Evolutionary conservation across 139 green algal species (phyloP), one percentile per base, ranked within the genome.

Genomic region (Zygnema circumcarinatum): DNA sequence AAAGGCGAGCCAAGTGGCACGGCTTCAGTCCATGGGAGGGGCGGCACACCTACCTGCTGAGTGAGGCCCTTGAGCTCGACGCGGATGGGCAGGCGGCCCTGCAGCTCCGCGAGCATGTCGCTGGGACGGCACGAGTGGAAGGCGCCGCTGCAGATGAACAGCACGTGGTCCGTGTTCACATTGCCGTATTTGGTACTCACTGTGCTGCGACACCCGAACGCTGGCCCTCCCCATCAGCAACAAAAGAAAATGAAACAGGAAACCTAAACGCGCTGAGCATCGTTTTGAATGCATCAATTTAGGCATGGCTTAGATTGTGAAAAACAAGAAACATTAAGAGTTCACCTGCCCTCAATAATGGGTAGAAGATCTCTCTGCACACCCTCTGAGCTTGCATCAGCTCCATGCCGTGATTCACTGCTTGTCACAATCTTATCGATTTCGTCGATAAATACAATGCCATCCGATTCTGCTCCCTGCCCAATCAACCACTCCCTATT

Each of bases 401-500:
- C 88, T 2, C 93, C 93, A 81, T 95, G 94, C 67, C 94, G 68
- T 25, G 86, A 36, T 52, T 96, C 94, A 20, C 78, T 83, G 68
- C 62, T 91, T 31, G 91, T 94, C 39, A 98, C 96, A 73, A 98
- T 98, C 94, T 98, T 98, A 91, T 98, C 96, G 42, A 98, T 98
- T 92, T 98, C 96, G 83, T 98, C 96, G 31, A 98, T 98, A 93
- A 98, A 98, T 31, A 98, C 96, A 76, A 98, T 98, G 74, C 95
- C 91, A 41, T 94, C 91, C 20, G 79, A 76, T 83, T 94, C 91
- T 38, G 42, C 86, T 1, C 25, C 2, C 81, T 89, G 84, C 0
- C 22, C 2, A 79, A 76, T 7, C 68, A 76, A 41, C 21, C 33
- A 16, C 67, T n/a, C n/a, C 2, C n/a, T 76, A 56, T 53, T 85